Base-by-base conservation (phyloP, 1,284 basidiomycete genomes). In the Mycena sp. region DNA sequence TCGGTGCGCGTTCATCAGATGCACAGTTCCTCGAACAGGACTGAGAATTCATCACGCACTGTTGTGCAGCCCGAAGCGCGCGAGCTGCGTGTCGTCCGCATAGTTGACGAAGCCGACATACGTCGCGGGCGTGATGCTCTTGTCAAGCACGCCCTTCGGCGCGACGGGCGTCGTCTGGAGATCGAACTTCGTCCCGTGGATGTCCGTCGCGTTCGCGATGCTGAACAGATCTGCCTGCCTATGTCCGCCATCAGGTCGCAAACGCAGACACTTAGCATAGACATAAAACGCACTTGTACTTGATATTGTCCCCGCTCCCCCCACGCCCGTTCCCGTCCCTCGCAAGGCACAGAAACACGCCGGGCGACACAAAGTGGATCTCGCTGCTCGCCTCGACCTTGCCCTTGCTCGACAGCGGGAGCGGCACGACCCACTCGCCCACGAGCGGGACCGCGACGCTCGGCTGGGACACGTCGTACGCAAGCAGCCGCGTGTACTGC, bases 281-380 rank as follows among this genome's bases (percentile, higher is more conserved):
- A 19, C 7, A 54, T 48, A 26, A 35, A 14, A 74, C 82, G 49
- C 67, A 85, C 85, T 89, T 90, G 78, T 87, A 90, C 6, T 76
- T 78, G 1, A 87, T 84, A 16, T 80, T 77, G 29, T 76, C 76
- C 54, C 83, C 80, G 63, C 80, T 80, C 19, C 82, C 84, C 3
- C 88, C 88, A 40, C 83, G 80, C 0, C 89, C 89, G 69, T 89
- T 79, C 6, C 85, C 85, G 67, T 91, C 89, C 23, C 88, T 80
- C 14, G 87, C 74, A 14, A 91, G 79, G 7, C 85, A 82, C 25
- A 91, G 73, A 76, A 91, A 90, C 21, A 86, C 71, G 28, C 79
- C 79, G 0, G 77, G 72, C 65, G 80, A 78, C 29, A 90, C 78
- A 67, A 84, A 87, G 64, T 85, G 82, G 44, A 90, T 77, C 72